Evolutionary conservation across 202 grass and related monocot species (phyloP).

Genomic region (Hordeum pubiflorum): DNA sequence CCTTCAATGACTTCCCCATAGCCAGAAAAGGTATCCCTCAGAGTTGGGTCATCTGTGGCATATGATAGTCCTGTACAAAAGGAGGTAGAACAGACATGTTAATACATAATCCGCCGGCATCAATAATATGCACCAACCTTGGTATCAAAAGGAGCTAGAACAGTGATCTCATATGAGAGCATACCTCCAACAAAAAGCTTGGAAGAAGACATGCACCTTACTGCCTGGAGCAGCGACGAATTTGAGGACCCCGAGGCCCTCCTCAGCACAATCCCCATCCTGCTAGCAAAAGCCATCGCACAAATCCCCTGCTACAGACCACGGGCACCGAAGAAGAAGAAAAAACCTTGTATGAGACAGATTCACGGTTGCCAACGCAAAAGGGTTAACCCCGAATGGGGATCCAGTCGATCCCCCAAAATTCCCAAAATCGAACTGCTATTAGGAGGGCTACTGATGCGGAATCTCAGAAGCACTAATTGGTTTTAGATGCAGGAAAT

Average conservation of each 20-base stretch:
- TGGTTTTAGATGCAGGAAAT: neutral
- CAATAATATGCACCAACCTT: neutral
- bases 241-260: constrained; percentile 31
- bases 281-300: constrained; percentile 59
- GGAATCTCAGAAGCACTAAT: neutral
- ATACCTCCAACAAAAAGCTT: constrained; percentile 77
- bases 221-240: constrained; percentile 50
- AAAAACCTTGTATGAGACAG: neutral
- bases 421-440: neutral
- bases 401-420: neutral
- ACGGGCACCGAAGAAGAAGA: neutral
- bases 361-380: neutral
- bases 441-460: neutral
- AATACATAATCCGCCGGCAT: neutral
- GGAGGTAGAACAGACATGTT: neutral
- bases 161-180: neutral
- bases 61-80: constrained; percentile 49
- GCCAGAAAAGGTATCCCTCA: constrained; percentile 52
- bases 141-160: neutral
- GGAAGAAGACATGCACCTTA: constrained; percentile 90
- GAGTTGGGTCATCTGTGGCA: constrained; percentile 50
- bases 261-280: constrained; percentile 47
- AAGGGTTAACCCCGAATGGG: neutral
- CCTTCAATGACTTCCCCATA: constrained; percentile 82
- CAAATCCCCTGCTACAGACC: neutral